phyloP scores from a whole-genome alignment of 352 stramenopile species.

The Phytophthora hybrid region DNA sequence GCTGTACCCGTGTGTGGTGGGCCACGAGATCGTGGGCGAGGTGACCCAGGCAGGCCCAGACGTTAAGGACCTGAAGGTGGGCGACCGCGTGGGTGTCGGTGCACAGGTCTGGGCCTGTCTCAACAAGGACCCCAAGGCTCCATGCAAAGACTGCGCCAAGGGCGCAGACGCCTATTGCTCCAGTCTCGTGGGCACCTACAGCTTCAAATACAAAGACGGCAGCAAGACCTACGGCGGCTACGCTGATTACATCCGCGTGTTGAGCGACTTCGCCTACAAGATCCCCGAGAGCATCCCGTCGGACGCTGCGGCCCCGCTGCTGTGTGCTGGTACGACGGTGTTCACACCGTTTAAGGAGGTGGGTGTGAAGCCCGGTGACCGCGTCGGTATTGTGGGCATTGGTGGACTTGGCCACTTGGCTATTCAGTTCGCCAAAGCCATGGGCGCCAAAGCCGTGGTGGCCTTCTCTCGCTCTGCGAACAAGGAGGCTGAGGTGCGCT shows the following conservation, averaged over 20 bases:
- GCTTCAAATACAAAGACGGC: slow-evolving; percentile 49
- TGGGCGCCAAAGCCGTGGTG: slow-evolving; percentile 61
- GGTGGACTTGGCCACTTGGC: slow-evolving; percentile 88
- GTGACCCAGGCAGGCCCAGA: slow-evolving; percentile 37
- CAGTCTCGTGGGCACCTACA: slow-evolving; percentile 57
- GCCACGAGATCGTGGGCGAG: slow-evolving; percentile 60
- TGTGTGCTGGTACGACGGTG: slow-evolving; percentile 25
- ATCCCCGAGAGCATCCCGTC: slow-evolving; percentile 34
- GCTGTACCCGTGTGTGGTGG: slow-evolving; percentile 49
- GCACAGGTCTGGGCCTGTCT: slow-evolving; percentile 66
- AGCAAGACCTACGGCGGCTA: slow-evolving; percentile 67
- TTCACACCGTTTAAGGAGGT: slow-evolving; percentile 75
- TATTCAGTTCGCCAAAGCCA: slow-evolving; percentile 82
- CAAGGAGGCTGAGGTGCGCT: slow-evolving; percentile 67
- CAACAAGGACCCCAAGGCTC: slow-evolving; percentile 56
- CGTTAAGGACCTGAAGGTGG: slow-evolving; percentile 64
- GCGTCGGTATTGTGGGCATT: slow-evolving; percentile 78
- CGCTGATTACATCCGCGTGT: slow-evolving; percentile 69
- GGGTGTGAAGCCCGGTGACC: slow-evolving; percentile 54
- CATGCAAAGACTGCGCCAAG: slow-evolving; percentile 64
- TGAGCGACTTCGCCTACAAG: slow-evolving; percentile 64
- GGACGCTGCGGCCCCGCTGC: slow-evolving; percentile 22
- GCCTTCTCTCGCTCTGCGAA: slow-evolving; percentile 70
- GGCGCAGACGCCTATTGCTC: background rate
- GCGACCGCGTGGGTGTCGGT: slow-evolving; percentile 82